Evolutionary conservation across 2,329 filamentous ascomycete species (phyloP).

Genomic region (Cladophialophora carrionii): DNA sequence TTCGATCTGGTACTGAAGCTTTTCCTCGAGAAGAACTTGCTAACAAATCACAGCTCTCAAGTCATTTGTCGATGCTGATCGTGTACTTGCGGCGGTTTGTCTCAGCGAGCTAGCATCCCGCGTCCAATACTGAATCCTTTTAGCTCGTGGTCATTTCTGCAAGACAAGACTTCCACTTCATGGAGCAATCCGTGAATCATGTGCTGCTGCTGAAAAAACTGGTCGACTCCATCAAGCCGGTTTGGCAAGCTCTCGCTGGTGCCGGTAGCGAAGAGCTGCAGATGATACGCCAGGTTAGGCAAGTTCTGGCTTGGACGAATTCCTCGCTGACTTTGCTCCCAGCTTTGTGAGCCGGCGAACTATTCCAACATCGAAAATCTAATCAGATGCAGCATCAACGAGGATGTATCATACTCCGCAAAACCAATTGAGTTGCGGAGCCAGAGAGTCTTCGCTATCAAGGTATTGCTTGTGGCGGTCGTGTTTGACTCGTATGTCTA

Average conservation of each 20-base stretch:
- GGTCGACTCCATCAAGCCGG: constrained; percentile 65
- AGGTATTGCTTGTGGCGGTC: constrained; percentile 51
- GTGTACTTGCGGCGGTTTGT: constrained; percentile 71
- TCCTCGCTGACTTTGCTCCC: constrained; percentile 18
- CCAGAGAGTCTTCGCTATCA: constrained; percentile 87
- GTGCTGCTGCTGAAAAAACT: constrained; percentile 86
- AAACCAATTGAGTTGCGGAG: constrained; percentile 84
- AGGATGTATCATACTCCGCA: constrained; percentile 76
- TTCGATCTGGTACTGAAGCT: constrained; percentile 64
- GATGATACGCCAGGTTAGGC: constrained; percentile 64
- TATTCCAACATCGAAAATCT: constrained; percentile 64
- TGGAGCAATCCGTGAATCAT: constrained; percentile 82
- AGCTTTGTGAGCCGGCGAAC: constrained; percentile 68
- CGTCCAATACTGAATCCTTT: constrained; percentile 34
- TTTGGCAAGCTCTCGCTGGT: constrained; percentile 69
- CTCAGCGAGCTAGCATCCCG: constrained; percentile 9
- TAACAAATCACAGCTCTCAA: constrained; percentile 64
- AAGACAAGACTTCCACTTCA: constrained; percentile 66
- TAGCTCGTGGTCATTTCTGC: constrained; percentile 77
- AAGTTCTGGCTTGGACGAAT: not conserved
- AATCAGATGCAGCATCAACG: constrained; percentile 74
- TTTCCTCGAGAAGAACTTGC: constrained; percentile 33
- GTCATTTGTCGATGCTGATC: constrained; percentile 76
- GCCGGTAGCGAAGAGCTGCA: constrained; percentile 67
- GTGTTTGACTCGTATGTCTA: not conserved